phyloP scores from a whole-genome alignment of 169 alveolate genomes.

The Theileria parva region DNA sequence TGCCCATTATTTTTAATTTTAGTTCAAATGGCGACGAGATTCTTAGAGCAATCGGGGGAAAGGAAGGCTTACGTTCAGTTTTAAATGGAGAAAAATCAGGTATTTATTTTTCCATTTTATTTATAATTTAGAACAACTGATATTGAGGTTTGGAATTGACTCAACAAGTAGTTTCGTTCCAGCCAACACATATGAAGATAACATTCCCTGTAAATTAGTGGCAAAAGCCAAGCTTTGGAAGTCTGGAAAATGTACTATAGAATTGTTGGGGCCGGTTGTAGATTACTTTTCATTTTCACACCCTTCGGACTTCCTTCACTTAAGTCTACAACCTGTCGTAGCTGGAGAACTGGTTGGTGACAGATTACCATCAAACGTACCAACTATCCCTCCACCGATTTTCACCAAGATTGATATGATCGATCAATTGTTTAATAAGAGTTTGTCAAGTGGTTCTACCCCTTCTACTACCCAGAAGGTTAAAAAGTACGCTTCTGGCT shows the following conservation, averaged over 20 bases:
- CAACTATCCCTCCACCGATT: slow-evolving; percentile 48
- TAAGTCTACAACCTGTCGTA: slow-evolving; percentile 32
- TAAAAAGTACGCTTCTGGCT: slow-evolving; percentile 4
- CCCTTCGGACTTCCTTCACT: slow-evolving; percentile 60
- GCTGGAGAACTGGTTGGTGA: slow-evolving; percentile 38
- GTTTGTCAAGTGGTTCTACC: neutral
- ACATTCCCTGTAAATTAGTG: slow-evolving; percentile 40
- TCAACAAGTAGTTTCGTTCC: slow-evolving; percentile 33
- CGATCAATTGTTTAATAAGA: slow-evolving; percentile 44
- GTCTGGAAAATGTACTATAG: slow-evolving; percentile 42
- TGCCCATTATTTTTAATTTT: neutral
- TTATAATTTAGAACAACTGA: slow-evolving; percentile 22
- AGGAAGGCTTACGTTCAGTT: slow-evolving; percentile 24
- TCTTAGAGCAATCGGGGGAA: slow-evolving; percentile 46
- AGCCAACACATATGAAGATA: slow-evolving; percentile 20
- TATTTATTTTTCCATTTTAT: neutral
- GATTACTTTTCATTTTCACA: slow-evolving; percentile 34
- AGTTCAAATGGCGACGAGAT: slow-evolving; percentile 51
- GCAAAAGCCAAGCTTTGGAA: slow-evolving; percentile 45
- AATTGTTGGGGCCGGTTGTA: slow-evolving; percentile 46
- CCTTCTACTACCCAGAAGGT: neutral
- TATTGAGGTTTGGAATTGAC: slow-evolving; percentile 37
- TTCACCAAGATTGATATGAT: slow-evolving; percentile 43
- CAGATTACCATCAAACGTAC: neutral
- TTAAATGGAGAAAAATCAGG: slow-evolving; percentile 25